A percentile compares a stretch with the other conserved stretches of the same genome.
Evolutionary conservation across 2,329 filamentous ascomycete species (phyloP).

Genomic region (Plenodomus biglobosus): DNA sequence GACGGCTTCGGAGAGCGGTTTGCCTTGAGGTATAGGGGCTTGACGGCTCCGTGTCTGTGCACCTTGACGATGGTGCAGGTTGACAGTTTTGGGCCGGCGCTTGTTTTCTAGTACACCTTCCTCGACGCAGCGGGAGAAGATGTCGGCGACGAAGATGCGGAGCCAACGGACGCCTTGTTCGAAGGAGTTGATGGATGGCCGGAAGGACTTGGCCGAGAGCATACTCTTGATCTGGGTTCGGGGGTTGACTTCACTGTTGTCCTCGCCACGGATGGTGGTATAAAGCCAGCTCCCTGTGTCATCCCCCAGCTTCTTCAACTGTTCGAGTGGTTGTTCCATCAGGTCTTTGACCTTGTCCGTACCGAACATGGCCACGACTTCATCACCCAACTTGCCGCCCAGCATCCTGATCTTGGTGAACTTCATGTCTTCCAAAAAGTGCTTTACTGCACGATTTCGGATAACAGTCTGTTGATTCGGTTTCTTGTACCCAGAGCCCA

Average conservation of each 20-base stretch:
- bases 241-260: conserved; percentile 84
- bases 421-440: conserved; percentile 82
- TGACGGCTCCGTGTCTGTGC: conserved; percentile 74
- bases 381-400: conserved; percentile 92
- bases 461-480: conserved; percentile 95
- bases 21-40: conserved; percentile 74
- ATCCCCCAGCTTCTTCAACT: conserved; percentile 76
- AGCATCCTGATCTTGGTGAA: conserved; percentile 93
- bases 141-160: conserved; percentile 87
- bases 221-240: conserved; percentile 95
- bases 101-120: conserved; percentile 88
- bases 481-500: conserved; percentile 89
- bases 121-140: conserved; percentile 84
- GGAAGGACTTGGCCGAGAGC: conserved; percentile 94
- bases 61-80: conserved; percentile 76
- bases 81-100: conserved; percentile 81
- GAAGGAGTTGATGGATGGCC: conserved; percentile 74
- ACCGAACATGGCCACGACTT: conserved; percentile 76
- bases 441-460: conserved; percentile 75
- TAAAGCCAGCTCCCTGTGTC: conserved; percentile 87
- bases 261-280: conserved; percentile 80
- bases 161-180: conserved; percentile 86
- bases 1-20: conserved; percentile 67
- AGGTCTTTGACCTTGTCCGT: conserved; percentile 80
- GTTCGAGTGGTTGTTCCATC: conserved; percentile 69